Evolutionary conservation across 2,329 filamentous ascomycete genomes (phyloP).

Genomic region (Pestalotiopsis fici): DNA sequence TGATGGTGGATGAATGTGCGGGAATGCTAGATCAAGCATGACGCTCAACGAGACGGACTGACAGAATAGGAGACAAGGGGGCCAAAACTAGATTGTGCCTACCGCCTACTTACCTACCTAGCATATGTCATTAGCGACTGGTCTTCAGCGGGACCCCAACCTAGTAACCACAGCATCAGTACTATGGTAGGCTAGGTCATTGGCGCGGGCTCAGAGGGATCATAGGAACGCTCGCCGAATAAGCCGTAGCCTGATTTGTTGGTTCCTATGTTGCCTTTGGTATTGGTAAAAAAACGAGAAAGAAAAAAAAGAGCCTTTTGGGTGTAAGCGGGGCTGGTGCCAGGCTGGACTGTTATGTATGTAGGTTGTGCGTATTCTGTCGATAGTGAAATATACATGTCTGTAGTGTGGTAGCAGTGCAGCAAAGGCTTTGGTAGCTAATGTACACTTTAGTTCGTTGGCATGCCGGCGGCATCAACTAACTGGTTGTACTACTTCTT

Average conservation of each 20-base stretch:
- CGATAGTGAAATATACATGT: background rate
- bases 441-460: background rate
- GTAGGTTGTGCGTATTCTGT: conserved; percentile 20
- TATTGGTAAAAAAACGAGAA: too few species aligned
- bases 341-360: conserved; percentile 16
- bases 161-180: background rate
- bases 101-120: background rate
- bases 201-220: conserved; percentile 34
- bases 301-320: conserved; percentile 12
- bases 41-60: background rate
- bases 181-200: conserved; percentile 15
- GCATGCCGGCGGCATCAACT: background rate
- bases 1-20: background rate
- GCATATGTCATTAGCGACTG: background rate
- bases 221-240: conserved; percentile 38
- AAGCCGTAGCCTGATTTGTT: conserved; percentile 49
- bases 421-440: background rate
- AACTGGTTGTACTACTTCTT: background rate
- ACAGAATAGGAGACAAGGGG: background rate
- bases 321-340: conserved; percentile 30
- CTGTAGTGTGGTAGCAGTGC: conserved; percentile 15
- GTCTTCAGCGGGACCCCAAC: background rate
- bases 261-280: conserved; percentile 25
- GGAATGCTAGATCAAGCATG: background rate
- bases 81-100: background rate